Evolutionary conservation across 2,329 filamentous ascomycete species (phyloP), one percentile per base, ranked within the genome.

Genomic region (Colletotrichum lindemuthianum): DNA sequence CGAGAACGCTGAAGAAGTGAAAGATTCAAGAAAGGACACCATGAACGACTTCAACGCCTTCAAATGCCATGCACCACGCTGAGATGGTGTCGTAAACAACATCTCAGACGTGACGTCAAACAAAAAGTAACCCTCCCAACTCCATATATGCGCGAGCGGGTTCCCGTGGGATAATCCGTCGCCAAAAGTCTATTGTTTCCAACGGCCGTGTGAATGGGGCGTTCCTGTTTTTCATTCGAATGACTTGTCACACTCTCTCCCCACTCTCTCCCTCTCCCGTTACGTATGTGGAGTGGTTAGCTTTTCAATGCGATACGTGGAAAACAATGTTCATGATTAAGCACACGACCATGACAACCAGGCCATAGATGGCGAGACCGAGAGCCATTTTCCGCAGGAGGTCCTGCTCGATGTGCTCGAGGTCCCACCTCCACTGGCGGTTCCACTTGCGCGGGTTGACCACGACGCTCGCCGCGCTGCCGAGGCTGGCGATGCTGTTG

Each of bases 271-370:
- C 37, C 12, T 44, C 13, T 49, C 13, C 11, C 43, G 47, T 33
- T 13, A 37, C 10, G 37, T 48, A 44, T 13, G 11, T 24, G 34
- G 12, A 5, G 37, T 41, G 13, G 40, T 33, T 47, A 39, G 45
- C 24, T 9, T 15, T 32, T 69, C 77, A 92, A 78, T 91, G 87
- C 60, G 84, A 83, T 59, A 84, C 86, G 54, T 87, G 83, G 71
- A 96, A 93, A 71, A 97, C 91, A 12, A 91, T 88, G 75, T 98
- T 98, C 73, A 93, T 93, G 47, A 87, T 81, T 70, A 99, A 79
- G 74, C 94, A 98, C 51, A 95, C 89, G 34, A 92, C 80, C 96
- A 99, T 98, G 57, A 99, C 93, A 52, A 91, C 79, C 8, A 92
- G 70, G 16, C 96, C 96, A 73, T 99, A 99, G 8, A 93, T 82